Evolutionary conservation across 352 stramenopile genomes (phyloP), one percentile per base, ranked within the genome.

Genomic region (Pythium vanterpoolii): DNA sequence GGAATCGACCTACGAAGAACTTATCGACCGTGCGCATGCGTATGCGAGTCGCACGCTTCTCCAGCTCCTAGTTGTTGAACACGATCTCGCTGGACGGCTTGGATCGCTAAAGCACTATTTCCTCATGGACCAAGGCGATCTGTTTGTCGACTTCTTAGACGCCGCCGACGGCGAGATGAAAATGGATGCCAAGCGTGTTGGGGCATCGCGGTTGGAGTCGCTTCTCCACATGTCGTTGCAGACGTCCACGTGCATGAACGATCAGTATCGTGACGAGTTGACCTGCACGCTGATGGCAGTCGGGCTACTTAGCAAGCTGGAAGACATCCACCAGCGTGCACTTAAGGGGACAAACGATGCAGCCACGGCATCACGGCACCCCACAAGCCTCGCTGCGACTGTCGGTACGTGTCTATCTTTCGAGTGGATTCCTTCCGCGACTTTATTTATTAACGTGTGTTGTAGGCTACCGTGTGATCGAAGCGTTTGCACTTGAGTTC

Each of bases 81-180:
- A 95, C 38, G 82, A 96, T 54, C 57, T 97, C 7, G 69, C 82
- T 44, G 82, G 84, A 39, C 81, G 87, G 4, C 52, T 97, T 11
- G 62, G 72, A 21, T 96, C 94, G 16, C 75, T 99, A 58, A 98
- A 98, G 65, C 95, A 98, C 56, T 99, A 99, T 72, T 99, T 99
- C 51, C 73, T 99, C 6, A 93, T 99, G 71, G 96, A 99, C 62
- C 96, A 99, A 69, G 97, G 97, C 27, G 97, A 99, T 62, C 98
- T 99, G 59, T 98, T 99, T 56, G 89, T 98, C 14, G 90, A 99
- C 60, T 99, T 99, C 71, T 91, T 99, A 68, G 95, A 99, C 63
- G 76, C 92, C 5, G 97, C 97, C 0, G 95, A 98, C 66, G 79
- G 85, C 34, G 97, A 99, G 61, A 79, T 99, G 13, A 93, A 93